Conservation (phyloP, 441 rosid species). For the Gossypium laxum region DNA sequence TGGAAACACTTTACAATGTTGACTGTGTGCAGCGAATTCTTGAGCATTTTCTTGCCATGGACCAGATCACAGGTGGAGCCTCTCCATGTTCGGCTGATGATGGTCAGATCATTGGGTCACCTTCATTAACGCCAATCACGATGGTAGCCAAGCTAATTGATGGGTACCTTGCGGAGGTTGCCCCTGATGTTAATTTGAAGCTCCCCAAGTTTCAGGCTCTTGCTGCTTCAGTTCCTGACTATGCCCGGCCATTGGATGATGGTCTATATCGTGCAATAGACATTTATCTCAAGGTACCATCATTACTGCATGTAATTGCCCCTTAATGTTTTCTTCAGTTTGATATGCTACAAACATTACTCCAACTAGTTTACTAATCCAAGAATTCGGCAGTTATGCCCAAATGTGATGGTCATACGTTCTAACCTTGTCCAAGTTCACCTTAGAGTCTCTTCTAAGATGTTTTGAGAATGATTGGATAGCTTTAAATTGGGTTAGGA, state of each 20-base stretch:
- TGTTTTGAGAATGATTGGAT: background rate
- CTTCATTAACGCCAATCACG: slow-evolving; percentile 69
- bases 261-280: slow-evolving; percentile 95
- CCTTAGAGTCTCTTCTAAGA: background rate
- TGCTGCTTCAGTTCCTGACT: slow-evolving; percentile 80
- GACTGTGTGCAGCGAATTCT: slow-evolving; percentile 80
- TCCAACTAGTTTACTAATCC: background rate
- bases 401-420: background rate
- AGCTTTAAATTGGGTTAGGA: background rate
- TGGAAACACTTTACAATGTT: slow-evolving; percentile 86
- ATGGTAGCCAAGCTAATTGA: slow-evolving; percentile 81
- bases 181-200: slow-evolving; percentile 84
- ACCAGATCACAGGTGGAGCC: slow-evolving; percentile 66
- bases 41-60: slow-evolving; percentile 72
- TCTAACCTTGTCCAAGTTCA: background rate
- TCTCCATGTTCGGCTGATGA: slow-evolving; percentile 79
- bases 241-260: slow-evolving; percentile 84
- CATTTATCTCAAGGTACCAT: slow-evolving; percentile 76
- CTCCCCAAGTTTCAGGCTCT: slow-evolving; percentile 84
- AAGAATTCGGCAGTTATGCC: background rate
- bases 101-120: slow-evolving; percentile 72
- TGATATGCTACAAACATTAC: background rate
- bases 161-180: slow-evolving; percentile 94
- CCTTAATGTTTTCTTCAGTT: slow-evolving; percentile 8
- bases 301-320: background rate